Percentiles rank a stretch among this genome's conserved stretches.
Evolutionary conservation across 306 rosid genomes (phyloP).

Genomic region (Medicago arabica): DNA sequence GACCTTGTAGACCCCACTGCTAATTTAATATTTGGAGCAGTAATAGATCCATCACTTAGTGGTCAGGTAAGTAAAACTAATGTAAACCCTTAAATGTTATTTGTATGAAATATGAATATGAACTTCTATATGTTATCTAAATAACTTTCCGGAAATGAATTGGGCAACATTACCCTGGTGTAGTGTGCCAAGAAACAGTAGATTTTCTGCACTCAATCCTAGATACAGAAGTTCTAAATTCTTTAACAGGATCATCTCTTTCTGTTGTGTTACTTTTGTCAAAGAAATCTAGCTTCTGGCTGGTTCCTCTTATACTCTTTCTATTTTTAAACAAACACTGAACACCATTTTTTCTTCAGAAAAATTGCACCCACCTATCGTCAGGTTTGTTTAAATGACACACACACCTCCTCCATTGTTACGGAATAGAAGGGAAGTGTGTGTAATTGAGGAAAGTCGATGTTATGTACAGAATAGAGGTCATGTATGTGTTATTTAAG

Average conservation of each 20-base stretch:
- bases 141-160: constrained; percentile 31
- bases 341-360: not conserved
- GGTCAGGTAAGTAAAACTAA: constrained; percentile 82
- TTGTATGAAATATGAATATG: not conserved
- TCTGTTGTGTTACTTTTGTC: constrained; percentile 22
- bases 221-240: constrained; percentile 32
- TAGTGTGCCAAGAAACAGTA: constrained; percentile 11
- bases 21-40: constrained; percentile 96
- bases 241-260: constrained; percentile 12
- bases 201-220: constrained; percentile 27
- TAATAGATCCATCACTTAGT: constrained; percentile 92
- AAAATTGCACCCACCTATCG: not conserved
- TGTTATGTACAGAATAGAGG: not conserved
- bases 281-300: constrained; percentile 8
- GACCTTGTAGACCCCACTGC: constrained; percentile 99
- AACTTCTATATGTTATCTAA: constrained; percentile 20
- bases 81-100: constrained; percentile 18
- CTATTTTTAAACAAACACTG: not conserved
- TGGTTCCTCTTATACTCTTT: not conserved
- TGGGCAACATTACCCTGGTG: constrained; percentile 14
- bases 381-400: not conserved
- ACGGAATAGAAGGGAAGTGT: not conserved
- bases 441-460: constrained; percentile 1
- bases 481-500: not conserved
- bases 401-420: not conserved